Percentiles rank a stretch among this genome's conserved stretches.
Evolutionary conservation across 176 grass and related monocot genomes (phyloP).

Genomic region (Avena sativa): DNA sequence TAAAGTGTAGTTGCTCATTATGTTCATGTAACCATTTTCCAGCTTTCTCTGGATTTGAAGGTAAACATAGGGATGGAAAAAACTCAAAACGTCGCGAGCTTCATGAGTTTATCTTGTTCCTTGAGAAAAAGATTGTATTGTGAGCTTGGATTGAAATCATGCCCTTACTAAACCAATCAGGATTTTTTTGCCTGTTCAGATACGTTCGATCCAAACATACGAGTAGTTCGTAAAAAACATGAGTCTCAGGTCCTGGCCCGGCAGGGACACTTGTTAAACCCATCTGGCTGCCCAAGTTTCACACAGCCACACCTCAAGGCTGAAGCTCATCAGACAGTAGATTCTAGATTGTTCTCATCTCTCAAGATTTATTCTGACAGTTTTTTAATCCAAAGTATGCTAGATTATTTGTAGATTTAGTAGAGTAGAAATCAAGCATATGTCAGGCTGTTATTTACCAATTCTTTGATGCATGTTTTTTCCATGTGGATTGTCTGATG

Average conservation of each 20-base stretch:
- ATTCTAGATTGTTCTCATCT: background rate
- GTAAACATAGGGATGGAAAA: background rate
- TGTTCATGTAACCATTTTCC: slow-evolving; percentile 19
- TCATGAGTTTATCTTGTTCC: background rate
- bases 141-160: background rate
- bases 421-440: background rate
- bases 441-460: background rate
- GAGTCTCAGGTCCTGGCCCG: background rate
- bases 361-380: background rate
- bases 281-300: background rate
- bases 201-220: background rate
- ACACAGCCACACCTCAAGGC: background rate
- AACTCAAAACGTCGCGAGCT: background rate
- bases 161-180: background rate
- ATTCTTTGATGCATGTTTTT: background rate
- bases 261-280: background rate
- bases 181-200: background rate
- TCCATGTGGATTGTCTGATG: background rate
- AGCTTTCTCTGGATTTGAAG: slow-evolving; percentile 7
- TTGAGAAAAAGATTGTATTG: background rate
- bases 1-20: background rate
- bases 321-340: background rate
- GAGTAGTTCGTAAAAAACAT: background rate
- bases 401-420: background rate
- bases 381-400: background rate